These are phyloP conservation scores for Thuidium tamariscinum DNA, from an alignment of 225 moss, liverwort and hornwort genomes.

Conservation along the genomic window DNA sequence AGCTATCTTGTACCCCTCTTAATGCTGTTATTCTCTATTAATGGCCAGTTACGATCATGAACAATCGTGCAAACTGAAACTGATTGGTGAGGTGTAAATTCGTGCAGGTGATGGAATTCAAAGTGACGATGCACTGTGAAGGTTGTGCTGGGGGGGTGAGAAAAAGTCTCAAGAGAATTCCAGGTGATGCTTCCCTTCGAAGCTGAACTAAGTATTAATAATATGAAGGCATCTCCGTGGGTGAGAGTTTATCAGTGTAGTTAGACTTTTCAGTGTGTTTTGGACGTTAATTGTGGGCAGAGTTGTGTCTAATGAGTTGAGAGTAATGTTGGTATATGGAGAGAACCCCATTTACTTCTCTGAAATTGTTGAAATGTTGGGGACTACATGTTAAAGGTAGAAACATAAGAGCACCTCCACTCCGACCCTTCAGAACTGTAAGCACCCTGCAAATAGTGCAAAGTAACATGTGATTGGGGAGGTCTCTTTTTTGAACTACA, in stretches of 20 bases:
- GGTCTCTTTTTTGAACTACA: not conserved
- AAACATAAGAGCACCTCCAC: not conserved
- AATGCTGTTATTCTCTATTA: not conserved
- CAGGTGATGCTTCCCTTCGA: not conserved
- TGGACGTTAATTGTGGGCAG: not conserved
- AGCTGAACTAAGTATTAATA: not conserved
- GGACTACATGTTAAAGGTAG: not conserved
- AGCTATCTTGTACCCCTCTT: not conserved
- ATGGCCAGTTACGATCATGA: not conserved
- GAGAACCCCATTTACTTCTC: not conserved
- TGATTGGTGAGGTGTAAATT: not conserved
- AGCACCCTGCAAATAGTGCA: not conserved
- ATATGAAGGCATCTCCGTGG: not conserved
- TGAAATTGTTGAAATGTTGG: not conserved
- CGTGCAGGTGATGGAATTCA: conserved; percentile 33
- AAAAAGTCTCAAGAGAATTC: conserved; percentile 14
- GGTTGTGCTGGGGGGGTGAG: conserved; percentile 40
- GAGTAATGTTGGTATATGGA: not conserved
- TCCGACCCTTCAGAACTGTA: not conserved
- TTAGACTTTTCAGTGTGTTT: not conserved
- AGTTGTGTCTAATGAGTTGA: not conserved
- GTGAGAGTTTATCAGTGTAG: not conserved
- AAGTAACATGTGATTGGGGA: not conserved
- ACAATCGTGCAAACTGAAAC: not conserved
- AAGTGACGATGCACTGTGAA: conserved; percentile 45